Conservation (phyloP, 306 rosid genomes). For the Parietaria judaica region DNA sequence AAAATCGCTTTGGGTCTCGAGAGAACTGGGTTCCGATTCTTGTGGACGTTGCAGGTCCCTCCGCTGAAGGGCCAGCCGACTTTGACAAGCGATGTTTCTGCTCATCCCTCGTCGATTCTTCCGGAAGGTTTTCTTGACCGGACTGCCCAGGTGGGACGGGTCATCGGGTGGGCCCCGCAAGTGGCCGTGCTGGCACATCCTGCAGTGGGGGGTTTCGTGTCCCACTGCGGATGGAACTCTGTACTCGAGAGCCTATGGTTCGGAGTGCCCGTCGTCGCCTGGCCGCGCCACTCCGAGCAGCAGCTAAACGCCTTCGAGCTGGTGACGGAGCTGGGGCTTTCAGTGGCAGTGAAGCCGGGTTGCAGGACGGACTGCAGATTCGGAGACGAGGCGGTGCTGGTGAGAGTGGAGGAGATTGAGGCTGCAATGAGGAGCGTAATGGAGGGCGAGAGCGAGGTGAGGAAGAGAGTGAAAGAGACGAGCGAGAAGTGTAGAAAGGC, state of each 20-base stretch:
- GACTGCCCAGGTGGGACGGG: conserved; percentile 35
- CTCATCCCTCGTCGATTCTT: conserved; percentile 14
- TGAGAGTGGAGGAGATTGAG: conserved; percentile 42
- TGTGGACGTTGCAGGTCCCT: conserved; percentile 49
- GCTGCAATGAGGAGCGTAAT: conserved; percentile 27
- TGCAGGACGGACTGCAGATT: conserved; percentile 38
- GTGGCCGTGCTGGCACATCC: conserved; percentile 32
- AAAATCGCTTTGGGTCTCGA: conserved; percentile 55
- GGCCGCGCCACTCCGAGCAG: conserved; percentile 68
- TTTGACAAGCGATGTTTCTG: conserved; percentile 5
- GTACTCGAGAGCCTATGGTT: conserved; percentile 39
- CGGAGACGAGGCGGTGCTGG: conserved; percentile 23
- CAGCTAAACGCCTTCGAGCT: conserved; percentile 24
- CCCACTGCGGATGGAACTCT: conserved; percentile 67
- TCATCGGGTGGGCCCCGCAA: conserved; percentile 55
- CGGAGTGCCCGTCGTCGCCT: conserved; percentile 42
- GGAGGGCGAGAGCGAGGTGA: conserved; percentile 25
- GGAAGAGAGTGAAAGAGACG: conserved; percentile 39
- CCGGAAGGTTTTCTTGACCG: conserved; percentile 45
- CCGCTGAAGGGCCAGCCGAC: background rate
- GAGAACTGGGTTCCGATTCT: conserved; percentile 40
- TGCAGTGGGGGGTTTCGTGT: conserved; percentile 59
- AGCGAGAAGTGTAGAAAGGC: conserved; percentile 31
- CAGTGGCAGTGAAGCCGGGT: conserved; percentile 12
- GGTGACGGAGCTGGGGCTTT: conserved; percentile 44